Base-by-base conservation (phyloP, 805 yeast genomes). In the Jamesozyma gamospora region DNA sequence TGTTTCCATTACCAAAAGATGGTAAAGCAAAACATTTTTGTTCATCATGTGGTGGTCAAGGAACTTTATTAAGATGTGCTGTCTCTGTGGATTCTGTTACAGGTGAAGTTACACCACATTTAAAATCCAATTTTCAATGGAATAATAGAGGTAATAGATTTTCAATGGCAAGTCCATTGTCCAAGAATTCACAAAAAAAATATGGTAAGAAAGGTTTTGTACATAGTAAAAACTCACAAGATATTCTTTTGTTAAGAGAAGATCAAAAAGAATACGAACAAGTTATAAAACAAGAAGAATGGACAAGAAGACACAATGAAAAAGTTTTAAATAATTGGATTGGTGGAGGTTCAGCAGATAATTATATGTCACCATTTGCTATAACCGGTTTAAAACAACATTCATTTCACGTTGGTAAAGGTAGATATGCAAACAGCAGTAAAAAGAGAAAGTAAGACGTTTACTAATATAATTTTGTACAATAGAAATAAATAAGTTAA, bases 81-180 rank as follows among this genome's bases (percentile, higher is more conserved):
- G 96, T 92, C 2, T 77, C 94, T 13, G 77, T 92, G 14, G 80
- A 82, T 53, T 70, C 84, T 16, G 68, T 64, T 19, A 75, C 92
- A 1, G 99, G 98, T 33, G 76, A 76, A 46, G 65, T 92, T 26
- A 80, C 81, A 16, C 95, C 96, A 14, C 95, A 87, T 61, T 69
- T 92, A 54, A 92, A 90, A 66, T 70, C 77, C 40, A 88, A 88
- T 60, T 87, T 92, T 67, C 88, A 85, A 65, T 92, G 98, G 98
- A 79, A 78, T 51, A 82, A 74, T 41, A 72, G 94, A 51, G 99
- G 99, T 41, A 81, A 84, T 50, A 71, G 72, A 40, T 92, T 75
- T 63, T 75, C 90, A 1, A 51, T 90, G 34, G 81, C 96, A 1
- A 80, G 85, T n/a, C 98, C 99, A 13, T 72, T 82, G 46, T 80